phyloP scores from a whole-genome alignment of 495 filamentous ascomycete species.

The Talaromyces nanjingensis region DNA sequence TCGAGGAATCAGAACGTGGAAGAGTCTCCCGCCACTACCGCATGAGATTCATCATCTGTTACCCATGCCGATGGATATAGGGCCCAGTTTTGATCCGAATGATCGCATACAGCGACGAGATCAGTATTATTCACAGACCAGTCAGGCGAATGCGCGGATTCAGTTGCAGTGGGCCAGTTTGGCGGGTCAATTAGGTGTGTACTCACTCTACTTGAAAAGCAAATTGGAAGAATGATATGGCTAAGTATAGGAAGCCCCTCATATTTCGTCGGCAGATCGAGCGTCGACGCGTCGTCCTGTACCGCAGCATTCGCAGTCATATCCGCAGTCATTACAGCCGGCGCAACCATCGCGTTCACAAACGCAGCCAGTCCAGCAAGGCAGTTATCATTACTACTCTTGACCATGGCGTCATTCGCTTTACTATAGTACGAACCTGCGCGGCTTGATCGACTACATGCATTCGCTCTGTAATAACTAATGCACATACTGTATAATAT shows the following conservation, averaged over 20 bases:
- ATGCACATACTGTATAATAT: background rate
- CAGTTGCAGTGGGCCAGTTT: constrained; percentile 6
- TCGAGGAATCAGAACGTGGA: background rate
- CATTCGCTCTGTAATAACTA: background rate
- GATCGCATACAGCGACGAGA: background rate
- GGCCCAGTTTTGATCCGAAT: background rate
- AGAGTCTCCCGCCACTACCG: constrained; percentile 2
- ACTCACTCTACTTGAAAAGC: background rate
- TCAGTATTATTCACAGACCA: background rate
- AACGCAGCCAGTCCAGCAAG: background rate
- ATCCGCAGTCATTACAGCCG: background rate
- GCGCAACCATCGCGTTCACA: background rate
- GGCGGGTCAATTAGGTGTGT: constrained; percentile 5
- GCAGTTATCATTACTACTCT: background rate
- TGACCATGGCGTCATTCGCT: background rate
- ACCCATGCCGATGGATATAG: background rate
- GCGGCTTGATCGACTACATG: background rate
- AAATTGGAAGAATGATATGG: background rate
- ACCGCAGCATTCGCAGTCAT: background rate
- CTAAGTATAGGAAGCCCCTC: background rate
- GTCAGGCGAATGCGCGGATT: background rate
- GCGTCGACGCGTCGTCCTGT: background rate
- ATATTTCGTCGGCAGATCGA: background rate
- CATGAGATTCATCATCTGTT: constrained; percentile 6
- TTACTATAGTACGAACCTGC: background rate